Evolutionary conservation across 331 rosid species (phyloP).

Genomic region (Rosa hybrid): DNA sequence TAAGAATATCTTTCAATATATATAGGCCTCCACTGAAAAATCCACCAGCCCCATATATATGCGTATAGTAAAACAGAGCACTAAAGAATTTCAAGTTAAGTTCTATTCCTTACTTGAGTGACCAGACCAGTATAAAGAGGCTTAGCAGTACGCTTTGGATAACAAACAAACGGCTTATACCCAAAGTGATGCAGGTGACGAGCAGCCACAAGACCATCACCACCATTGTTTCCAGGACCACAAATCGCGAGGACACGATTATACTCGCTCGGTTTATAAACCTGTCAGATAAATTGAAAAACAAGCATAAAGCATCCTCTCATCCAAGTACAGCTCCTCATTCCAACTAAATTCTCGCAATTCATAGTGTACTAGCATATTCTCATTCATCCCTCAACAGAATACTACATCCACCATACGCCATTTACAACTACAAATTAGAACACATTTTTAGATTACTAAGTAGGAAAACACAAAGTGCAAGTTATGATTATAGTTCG

Average conservation of each 20-base stretch:
- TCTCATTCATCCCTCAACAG: slow-evolving; percentile 3
- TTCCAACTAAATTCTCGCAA: not conserved
- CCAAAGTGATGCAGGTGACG: slow-evolving; percentile 93
- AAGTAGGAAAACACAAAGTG: not conserved
- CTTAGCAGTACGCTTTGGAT: slow-evolving; percentile 85
- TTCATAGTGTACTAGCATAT: not conserved
- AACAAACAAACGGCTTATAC: slow-evolving; percentile 69
- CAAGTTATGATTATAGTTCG: not conserved
- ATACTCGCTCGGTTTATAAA: slow-evolving; percentile 63
- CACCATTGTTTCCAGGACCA: slow-evolving; percentile 99
- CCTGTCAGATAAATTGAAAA: slow-evolving; percentile 42
- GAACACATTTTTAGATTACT: not conserved
- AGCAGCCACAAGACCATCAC: slow-evolving; percentile 96
- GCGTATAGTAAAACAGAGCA: not conserved
- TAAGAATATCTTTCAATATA: slow-evolving; percentile 33
- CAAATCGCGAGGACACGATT: slow-evolving; percentile 76
- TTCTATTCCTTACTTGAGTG: slow-evolving; percentile 64
- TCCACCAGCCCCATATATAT: slow-evolving; percentile 12
- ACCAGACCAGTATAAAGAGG: slow-evolving; percentile 87
- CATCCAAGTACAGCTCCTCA: slow-evolving; percentile 1
- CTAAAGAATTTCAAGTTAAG: slow-evolving; percentile 12
- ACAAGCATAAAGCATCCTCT: slow-evolving; percentile 3
- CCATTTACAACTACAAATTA: not conserved
- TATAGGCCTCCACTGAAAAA: not conserved
- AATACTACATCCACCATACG: not conserved